A percentile compares a stretch with the other conserved stretches of the same genome.
Evolutionary conservation across 441 rosid species (phyloP).

Genomic region (Heliophila coronopifolia): DNA sequence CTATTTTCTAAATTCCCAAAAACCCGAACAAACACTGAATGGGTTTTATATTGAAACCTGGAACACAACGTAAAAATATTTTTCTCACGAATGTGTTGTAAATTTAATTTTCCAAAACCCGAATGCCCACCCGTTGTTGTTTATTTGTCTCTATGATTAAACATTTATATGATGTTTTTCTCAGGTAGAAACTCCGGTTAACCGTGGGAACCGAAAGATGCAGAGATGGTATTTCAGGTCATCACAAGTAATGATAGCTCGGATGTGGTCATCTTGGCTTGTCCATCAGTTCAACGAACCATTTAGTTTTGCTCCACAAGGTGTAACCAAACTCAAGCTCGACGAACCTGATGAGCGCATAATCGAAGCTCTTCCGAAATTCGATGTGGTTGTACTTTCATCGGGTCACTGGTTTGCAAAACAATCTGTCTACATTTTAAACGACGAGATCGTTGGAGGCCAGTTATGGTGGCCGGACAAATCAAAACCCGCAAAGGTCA

Average conservation of each 20-base stretch:
- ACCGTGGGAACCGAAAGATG: constrained; percentile 79
- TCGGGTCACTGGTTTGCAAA: constrained; percentile 98
- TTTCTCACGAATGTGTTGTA: too few species aligned
- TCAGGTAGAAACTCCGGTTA: constrained; percentile 86
- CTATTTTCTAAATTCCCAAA: too few species aligned
- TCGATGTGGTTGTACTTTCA: constrained; percentile 76
- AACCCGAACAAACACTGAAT: too few species aligned
- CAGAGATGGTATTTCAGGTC: constrained; percentile 73
- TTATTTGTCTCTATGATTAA: too few species aligned
- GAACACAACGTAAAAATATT: too few species aligned
- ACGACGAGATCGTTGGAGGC: constrained; percentile 82
- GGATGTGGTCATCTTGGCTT: constrained; percentile 98
- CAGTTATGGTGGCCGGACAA: constrained; percentile 87
- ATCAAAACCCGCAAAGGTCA: constrained; percentile 61
- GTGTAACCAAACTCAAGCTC: constrained; percentile 69
- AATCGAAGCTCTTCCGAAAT: constrained; percentile 57
- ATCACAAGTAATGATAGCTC: constrained; percentile 59
- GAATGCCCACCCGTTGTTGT: too few species aligned
- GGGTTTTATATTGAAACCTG: too few species aligned
- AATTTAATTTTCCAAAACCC: too few species aligned
- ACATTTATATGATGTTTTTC: constrained; percentile 10
- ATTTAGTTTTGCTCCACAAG: constrained; percentile 63
- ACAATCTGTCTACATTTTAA: constrained; percentile 75
- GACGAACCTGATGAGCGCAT: constrained; percentile 66
- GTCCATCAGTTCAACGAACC: constrained; percentile 57